Percentiles rank a stretch among this genome's conserved stretches.
Evolutionary conservation across 371 early-diverging fungal species (phyloP).

Genomic region (Lichtheimia ornata): DNA sequence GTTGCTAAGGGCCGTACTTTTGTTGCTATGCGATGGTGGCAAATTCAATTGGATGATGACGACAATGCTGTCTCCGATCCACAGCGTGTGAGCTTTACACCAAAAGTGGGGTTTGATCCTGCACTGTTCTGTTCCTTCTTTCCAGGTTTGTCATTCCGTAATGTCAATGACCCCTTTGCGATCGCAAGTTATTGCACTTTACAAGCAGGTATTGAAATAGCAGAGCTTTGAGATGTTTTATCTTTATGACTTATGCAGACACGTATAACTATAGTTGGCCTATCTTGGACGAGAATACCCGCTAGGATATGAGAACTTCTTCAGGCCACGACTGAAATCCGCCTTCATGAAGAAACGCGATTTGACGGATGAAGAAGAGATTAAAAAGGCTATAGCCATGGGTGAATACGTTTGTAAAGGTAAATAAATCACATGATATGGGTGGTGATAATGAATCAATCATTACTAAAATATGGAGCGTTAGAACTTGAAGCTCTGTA

Average conservation of each 20-base stretch:
- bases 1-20: too few species aligned
- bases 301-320: conserved; percentile 54
- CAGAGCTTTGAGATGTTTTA: not conserved
- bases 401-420: conserved; percentile 71
- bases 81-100: too few species aligned
- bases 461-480: conserved; percentile 2
- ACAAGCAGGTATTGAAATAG: conserved; percentile 44
- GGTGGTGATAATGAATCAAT: not conserved
- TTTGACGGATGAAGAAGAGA: conserved; percentile 53
- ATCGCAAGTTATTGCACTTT: conserved; percentile 50
- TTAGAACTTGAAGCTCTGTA: conserved; percentile 75
- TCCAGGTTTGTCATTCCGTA: not conserved
- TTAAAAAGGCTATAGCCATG: conserved; percentile 61
- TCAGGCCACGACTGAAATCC: conserved; percentile 58
- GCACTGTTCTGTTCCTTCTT: too few species aligned
- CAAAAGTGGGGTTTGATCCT: too few species aligned
- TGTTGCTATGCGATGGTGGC: too few species aligned
- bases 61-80: too few species aligned
- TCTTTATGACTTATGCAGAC: not conserved
- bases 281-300: conserved; percentile 69
- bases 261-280: conserved; percentile 28
- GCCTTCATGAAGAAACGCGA: conserved; percentile 70
- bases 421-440: conserved; percentile 9
- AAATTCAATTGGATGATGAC: too few species aligned
- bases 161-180: conserved; percentile 29